phyloP scores from a whole-genome alignment of 2,329 filamentous ascomycete species.

The Niveomyces coronatus region DNA sequence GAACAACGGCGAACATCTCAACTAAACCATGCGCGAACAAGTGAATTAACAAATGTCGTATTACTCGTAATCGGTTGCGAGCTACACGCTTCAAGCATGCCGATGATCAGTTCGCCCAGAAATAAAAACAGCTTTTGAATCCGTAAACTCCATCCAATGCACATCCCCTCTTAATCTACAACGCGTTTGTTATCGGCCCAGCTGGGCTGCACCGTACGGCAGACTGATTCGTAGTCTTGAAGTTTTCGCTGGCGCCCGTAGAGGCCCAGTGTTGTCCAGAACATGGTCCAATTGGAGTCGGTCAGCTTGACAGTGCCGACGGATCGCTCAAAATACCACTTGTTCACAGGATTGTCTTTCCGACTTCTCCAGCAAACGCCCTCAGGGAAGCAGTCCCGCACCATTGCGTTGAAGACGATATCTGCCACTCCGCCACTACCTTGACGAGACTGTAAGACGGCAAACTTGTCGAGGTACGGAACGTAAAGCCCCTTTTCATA shows the following conservation, averaged over 20 bases:
- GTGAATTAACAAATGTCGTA: too few species aligned
- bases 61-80: too few species aligned
- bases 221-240: slow-evolving; percentile 65
- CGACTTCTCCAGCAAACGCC: slow-evolving; percentile 91
- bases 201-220: slow-evolving; percentile 50
- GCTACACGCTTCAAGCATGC: not conserved
- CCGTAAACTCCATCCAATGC: slow-evolving; percentile 7
- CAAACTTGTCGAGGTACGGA: slow-evolving; percentile 96
- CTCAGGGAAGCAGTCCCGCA: slow-evolving; percentile 73
- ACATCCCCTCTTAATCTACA: slow-evolving; percentile 35
- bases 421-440: slow-evolving; percentile 89
- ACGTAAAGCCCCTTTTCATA: slow-evolving; percentile 56
- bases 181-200: slow-evolving; percentile 51
- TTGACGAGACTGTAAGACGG: slow-evolving; percentile 78
- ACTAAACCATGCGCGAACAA: too few species aligned
- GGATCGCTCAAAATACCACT: slow-evolving; percentile 96
- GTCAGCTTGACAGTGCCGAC: slow-evolving; percentile 72
- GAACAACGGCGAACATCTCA: too few species aligned
- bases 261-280: slow-evolving; percentile 76
- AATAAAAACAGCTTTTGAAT: not conserved
- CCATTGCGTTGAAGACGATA: slow-evolving; percentile 93
- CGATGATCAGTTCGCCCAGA: not conserved
- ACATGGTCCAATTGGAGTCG: slow-evolving; percentile 92
- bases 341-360: slow-evolving; percentile 90
- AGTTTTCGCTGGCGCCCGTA: slow-evolving; percentile 45